phyloP scores from a whole-genome alignment of 371 early-diverging fungal species.

The Mortierella sp. region DNA sequence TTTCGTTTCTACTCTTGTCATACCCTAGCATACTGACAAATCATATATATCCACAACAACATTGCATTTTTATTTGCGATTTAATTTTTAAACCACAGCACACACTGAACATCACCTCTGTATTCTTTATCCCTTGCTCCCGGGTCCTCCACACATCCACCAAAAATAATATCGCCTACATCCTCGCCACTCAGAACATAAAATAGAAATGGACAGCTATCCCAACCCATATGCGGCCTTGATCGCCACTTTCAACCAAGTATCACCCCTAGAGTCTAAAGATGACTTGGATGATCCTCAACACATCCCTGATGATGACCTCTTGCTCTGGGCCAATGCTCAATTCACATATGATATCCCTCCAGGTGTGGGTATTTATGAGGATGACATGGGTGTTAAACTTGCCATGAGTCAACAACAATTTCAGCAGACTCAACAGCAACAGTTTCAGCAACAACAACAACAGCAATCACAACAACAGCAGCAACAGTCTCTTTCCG shows the following conservation, averaged over 20 bases:
- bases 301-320: slow-evolving; percentile 59
- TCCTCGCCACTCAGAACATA: too few relatives aligned
- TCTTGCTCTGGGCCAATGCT: slow-evolving; percentile 79
- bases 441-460: slow-evolving; percentile 34
- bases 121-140: too few relatives aligned
- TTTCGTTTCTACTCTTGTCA: too few relatives aligned
- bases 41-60: too few relatives aligned
- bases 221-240: slow-evolving; percentile 50
- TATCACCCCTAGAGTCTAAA: slow-evolving; percentile 31
- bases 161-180: too few relatives aligned
- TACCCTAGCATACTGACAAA: too few relatives aligned
- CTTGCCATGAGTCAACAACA: slow-evolving; percentile 46
- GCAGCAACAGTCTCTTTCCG: slow-evolving; percentile 19
- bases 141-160: too few relatives aligned
- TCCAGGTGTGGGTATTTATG: slow-evolving; percentile 55
- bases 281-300: slow-evolving; percentile 49
- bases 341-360: slow-evolving; percentile 78
- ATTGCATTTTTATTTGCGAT: too few relatives aligned
- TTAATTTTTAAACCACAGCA: too few relatives aligned
- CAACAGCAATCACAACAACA: slow-evolving; percentile 32
- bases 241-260: slow-evolving; percentile 51
- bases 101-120: neutral
- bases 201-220: slow-evolving; percentile 36
- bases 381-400: slow-evolving; percentile 47
- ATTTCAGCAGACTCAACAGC: slow-evolving; percentile 41